phyloP scores from a whole-genome alignment of 129 eudicot genomes.

The Flaveria brownii region DNA sequence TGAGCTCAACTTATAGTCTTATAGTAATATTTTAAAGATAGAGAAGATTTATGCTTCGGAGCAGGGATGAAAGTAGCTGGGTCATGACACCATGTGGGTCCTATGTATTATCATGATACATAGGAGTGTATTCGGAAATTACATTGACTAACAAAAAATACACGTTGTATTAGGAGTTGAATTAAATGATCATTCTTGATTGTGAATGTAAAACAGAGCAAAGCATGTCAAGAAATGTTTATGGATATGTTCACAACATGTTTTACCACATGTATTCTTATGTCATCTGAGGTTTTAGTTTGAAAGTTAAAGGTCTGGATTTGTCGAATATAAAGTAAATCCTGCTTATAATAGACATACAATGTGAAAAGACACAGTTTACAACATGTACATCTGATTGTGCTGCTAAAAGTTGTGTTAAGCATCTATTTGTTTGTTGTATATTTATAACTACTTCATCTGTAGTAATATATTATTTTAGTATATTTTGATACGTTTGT shows the following conservation, averaged over 20 bases:
- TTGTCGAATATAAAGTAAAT: neutral
- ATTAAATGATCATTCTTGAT: neutral
- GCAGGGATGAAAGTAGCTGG: slow-evolving; percentile 3
- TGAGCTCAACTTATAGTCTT: slow-evolving; percentile 17
- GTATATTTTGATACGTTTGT: neutral
- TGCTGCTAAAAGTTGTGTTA: neutral
- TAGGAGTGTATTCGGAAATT: neutral
- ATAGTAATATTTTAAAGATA: neutral
- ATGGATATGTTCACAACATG: slow-evolving; percentile 6
- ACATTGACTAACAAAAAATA: neutral
- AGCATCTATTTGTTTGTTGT: neutral
- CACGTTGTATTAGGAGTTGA: neutral
- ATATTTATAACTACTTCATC: neutral
- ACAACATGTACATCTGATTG: neutral
- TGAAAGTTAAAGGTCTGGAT: neutral
- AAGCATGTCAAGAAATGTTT: slow-evolving; percentile 18
- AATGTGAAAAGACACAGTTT: neutral
- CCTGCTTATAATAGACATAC: slow-evolving; percentile 4
- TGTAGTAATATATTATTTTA: neutral
- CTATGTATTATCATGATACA: slow-evolving; percentile 5
- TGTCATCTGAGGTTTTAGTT: slow-evolving; percentile 10
- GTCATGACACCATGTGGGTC: neutral
- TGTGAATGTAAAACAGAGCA: slow-evolving; percentile 9
- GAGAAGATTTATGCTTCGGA: neutral
- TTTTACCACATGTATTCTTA: slow-evolving; percentile 1